Base-by-base conservation (phyloP, 1,139 yeast genomes). In the Taphrina populina region DNA sequence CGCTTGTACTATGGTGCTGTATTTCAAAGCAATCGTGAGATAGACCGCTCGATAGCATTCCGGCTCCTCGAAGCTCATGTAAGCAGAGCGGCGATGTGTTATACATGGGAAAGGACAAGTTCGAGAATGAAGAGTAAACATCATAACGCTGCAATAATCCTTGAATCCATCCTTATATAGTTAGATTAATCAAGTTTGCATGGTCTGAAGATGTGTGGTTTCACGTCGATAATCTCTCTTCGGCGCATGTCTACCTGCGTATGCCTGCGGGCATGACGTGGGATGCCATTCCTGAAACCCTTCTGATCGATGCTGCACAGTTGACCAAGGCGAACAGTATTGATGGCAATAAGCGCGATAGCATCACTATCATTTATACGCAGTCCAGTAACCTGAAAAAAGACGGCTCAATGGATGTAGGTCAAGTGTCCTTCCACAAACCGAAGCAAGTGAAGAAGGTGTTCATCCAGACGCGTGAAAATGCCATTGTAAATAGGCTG, bases 241-340 rank as follows among this genome's bases (percentile, higher is more conserved):
- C 90, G 40, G 95, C 94, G 0, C 95, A 87, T 67, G 76, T 87
- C n/a, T 87, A 87, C 64, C 69, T 85, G 29, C 78, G 87, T 56
- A 69, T 84, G 32, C 74, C 72, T 13, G 75, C 75, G 19, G 78
- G 75, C 36, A 67, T 73, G 62, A 55, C 62, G 2, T 67, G 76
- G 71, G 80, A 77, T 27, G 67, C 69, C 40, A 73, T 86, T 1
- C 81, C 84, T 1, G 72, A 74, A 30, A 75, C 70, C 4, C 70
- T 84, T 2, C 65, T 84, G 19, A 70, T 62, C 36, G 88, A 82
- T 62, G 76, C 88, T 56, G 84, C 84, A 0, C 95, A 86, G 64
- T 71, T 87, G 59, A 83, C 94, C 34, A 86, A 87, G 67, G 85
- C 88, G 19, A 83, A 83, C 66, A 84, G 94, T 13, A 85, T 85